Base-by-base conservation (phyloP, 805 yeast species). In the Candida krabiensis region DNA sequence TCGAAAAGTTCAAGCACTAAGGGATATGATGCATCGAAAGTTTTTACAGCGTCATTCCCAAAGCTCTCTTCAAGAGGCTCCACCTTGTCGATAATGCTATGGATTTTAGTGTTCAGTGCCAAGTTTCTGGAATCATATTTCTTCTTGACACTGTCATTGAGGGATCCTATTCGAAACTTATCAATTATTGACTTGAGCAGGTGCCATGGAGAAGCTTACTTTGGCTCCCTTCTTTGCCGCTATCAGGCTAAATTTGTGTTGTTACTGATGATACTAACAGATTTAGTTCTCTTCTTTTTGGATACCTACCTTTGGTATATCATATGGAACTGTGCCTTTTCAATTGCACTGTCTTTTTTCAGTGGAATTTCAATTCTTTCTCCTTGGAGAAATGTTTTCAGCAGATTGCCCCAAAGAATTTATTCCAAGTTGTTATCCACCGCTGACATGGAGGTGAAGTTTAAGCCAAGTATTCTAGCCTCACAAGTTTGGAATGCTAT, bases 291-390 rank as follows among this genome's bases (percentile, higher is more conserved):
- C 25, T 76, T 74, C 49, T 74, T 74, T 43, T 62, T 76, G 16
- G 82, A 76, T 41, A 76, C 81, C 0, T 76, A 76, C 42, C 60
- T 76, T 13, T 76, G 82, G 82, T 76, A 76, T 43, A 72, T 76
- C 34, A 66, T 76, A 6, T 75, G 79, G 74, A 76, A 74, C 38
- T 71, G 80, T 14, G 45, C 70, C 0, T 69, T 74, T 38, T 75
- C 80, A 1, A 66, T 75, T 9, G 58, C 68, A 11, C 52, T 76
- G 13, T 72, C 80, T 2, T 70, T 74, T 49, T 66, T 69, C 36
- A 68, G 73, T 46, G 82, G 82, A 2, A 69, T 73, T 18, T 74
- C 80, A 2, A 67, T 75, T 16, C 60, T 78, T 61, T 72, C 82
- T 4, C 81, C 80, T 1, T 75, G 81, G 82, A 67, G 77, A 50